These are phyloP conservation scores for Picochlorum costavermella DNA, from an alignment of 139 green algal species.

Conservation along the genomic window DNA sequence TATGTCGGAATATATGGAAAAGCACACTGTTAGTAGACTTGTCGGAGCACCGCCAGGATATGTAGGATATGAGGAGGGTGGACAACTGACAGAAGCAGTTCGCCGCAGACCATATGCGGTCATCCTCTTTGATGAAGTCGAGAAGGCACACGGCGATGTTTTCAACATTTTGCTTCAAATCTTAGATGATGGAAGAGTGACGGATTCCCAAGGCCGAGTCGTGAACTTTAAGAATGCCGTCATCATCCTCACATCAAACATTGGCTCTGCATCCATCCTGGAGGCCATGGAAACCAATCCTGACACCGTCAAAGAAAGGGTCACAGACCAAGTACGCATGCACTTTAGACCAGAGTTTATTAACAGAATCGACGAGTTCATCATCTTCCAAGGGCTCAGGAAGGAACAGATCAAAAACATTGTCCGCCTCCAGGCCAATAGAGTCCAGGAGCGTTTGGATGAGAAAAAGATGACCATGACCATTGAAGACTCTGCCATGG, in stretches of 20 bases:
- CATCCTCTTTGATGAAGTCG: constrained; percentile 67
- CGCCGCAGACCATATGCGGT: constrained; percentile 33
- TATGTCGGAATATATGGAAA: constrained; percentile 98
- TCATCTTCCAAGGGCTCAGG: constrained; percentile 84
- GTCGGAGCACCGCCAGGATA: constrained; percentile 91
- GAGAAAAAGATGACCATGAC: constrained; percentile 82
- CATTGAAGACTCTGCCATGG: constrained; percentile 54
- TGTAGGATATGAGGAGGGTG: constrained; percentile 93
- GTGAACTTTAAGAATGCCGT: constrained; percentile 82
- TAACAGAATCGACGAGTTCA: constrained; percentile 96
- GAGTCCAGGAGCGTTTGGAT: constrained; percentile 61
- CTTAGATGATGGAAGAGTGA: constrained; percentile 76
- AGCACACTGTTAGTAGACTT: constrained; percentile 75
- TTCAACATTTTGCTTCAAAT: constrained; percentile 85
- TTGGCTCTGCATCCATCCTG: constrained; percentile 74
- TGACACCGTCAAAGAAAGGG: constrained; percentile 30
- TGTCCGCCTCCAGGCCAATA: constrained; percentile 58
- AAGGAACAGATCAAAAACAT: constrained; percentile 71
- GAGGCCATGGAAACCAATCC: constrained; percentile 30
- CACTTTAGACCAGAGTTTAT: constrained; percentile 96
- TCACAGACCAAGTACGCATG: constrained; percentile 65
- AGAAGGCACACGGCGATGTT: constrained; percentile 74
- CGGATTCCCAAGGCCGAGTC: constrained; percentile 75
- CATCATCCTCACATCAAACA: constrained; percentile 70
- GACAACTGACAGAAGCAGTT: constrained; percentile 90